Base-by-base conservation (phyloP, 768 basidiomycete genomes). In the Suillus alpinus region DNA sequence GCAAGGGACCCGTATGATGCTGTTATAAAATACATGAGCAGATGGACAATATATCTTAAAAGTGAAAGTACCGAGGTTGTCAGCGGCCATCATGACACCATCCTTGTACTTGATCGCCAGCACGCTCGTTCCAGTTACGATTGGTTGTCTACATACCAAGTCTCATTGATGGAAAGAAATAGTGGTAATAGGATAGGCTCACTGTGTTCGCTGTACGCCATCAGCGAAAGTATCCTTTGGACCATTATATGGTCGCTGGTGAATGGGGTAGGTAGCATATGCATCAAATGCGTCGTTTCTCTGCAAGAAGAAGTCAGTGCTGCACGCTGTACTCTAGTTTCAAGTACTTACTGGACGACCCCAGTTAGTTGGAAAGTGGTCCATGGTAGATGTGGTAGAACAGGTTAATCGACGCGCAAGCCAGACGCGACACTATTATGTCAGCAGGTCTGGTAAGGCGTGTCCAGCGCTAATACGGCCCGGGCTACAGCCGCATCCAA, bases 1-100 rank as follows among this genome's bases (percentile, higher is more conserved):
- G 97, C 95, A 55, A 98, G 88, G 7, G 96, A 98, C 62, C 97
- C 96, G 69, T 98, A 98, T 0, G 97, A 98, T 12, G 94, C 95
- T 94, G 63, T 46, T 18, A 18, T 8, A n/a, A 2, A 41, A 31
- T 6, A 29, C 20, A 32, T 23, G n/a, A 18, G 16, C 8, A 0
- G 9, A 59, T n/a, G 41, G 5, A 50, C 23, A 3, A 46, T 46
- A 53, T 36, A 32, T 40, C 29, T 40, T 26, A 40, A 20, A 36
- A 8, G 39, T 36, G 60, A 56, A 73, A 84, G 59, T 63, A 95
- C 95, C 95, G 56, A 98, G 89, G 69, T 90, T 98, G 80, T 99
- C 97, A 40, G 97, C 95, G 34, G 97, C 95, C 82, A 99, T 87
- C 92, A 99, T 96, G 65, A 99, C 86, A 9, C 97, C 97, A 68